Evolutionary conservation across 768 basidiomycete genomes (phyloP).

Genomic region (Termitomyces sp.): DNA sequence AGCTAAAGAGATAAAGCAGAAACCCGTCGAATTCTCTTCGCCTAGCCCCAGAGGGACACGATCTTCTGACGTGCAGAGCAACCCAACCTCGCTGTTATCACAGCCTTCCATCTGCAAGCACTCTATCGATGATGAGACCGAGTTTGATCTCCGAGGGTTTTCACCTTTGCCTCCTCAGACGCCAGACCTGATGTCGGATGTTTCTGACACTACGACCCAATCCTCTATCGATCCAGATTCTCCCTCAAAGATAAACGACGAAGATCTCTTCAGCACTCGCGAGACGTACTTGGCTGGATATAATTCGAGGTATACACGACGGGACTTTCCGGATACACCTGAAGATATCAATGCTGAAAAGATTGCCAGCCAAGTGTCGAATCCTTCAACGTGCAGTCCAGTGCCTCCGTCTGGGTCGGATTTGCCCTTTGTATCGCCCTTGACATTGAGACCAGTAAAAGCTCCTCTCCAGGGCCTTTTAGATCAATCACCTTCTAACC

Average conservation of each 20-base stretch:
- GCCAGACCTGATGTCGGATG: slow-evolving; percentile 57
- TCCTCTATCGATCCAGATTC: slow-evolving; percentile 50
- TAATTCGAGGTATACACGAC: slow-evolving; percentile 15
- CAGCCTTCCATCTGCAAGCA: slow-evolving; percentile 18
- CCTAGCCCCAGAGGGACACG: slow-evolving; percentile 13
- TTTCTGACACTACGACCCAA: slow-evolving; percentile 52
- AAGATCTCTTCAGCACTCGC: slow-evolving; percentile 17
- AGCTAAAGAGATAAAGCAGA: slow-evolving; percentile 58
- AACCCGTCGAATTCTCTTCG: slow-evolving; percentile 37
- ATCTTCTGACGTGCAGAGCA: neutral
- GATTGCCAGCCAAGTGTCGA: slow-evolving; percentile 27
- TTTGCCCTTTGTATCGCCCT: neutral
- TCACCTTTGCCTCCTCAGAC: slow-evolving; percentile 39
- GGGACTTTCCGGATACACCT: slow-evolving; percentile 21
- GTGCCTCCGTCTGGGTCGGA: neutral
- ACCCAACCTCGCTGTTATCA: slow-evolving; percentile 6
- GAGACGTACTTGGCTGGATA: slow-evolving; percentile 11
- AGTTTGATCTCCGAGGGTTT: neutral
- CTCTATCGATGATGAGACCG: slow-evolving; percentile 1
- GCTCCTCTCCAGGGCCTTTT: slow-evolving; percentile 6
- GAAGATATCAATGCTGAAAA: slow-evolving; percentile 25
- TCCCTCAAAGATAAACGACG: slow-evolving; percentile 30
- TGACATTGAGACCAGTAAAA: neutral
- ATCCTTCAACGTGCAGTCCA: slow-evolving; percentile 11
- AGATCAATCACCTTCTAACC: slow-evolving; percentile 2